phyloP scores from a whole-genome alignment of 2,329 filamentous ascomycete species.

The Pyricularia sp. region DNA sequence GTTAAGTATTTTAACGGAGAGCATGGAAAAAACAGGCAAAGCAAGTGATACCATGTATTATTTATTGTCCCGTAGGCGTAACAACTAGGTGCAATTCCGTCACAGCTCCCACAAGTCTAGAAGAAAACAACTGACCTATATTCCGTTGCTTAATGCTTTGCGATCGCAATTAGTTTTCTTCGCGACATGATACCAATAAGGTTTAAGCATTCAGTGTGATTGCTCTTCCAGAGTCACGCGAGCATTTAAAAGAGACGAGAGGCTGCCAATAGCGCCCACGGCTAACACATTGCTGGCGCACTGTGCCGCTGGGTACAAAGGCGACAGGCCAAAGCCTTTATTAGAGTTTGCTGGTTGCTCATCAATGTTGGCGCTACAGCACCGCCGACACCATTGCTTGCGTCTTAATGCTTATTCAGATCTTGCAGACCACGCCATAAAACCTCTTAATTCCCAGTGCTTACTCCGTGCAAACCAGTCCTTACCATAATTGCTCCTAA shows the following conservation, averaged over 20 bases:
- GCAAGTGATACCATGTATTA: background rate
- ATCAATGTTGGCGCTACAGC: background rate
- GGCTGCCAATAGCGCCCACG: background rate
- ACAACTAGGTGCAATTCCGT: background rate
- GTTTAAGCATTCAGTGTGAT: background rate
- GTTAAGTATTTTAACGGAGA: background rate
- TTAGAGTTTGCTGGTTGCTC: background rate
- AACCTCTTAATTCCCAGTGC: background rate
- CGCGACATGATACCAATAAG: background rate
- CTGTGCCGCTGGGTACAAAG: background rate
- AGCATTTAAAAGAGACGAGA: background rate
- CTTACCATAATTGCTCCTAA: background rate
- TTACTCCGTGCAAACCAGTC: background rate
- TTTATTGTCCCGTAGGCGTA: background rate
- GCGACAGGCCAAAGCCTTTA: background rate
- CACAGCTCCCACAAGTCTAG: background rate
- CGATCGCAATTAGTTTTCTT: background rate
- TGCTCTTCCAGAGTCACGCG: background rate
- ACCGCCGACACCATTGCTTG: no score
- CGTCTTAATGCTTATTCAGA: background rate
- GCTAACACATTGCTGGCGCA: background rate
- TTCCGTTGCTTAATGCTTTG: background rate
- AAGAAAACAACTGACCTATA: background rate
- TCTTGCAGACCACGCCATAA: background rate
- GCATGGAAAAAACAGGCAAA: background rate